Evolutionary conservation across 148 eudicot genomes (phyloP).

Genomic region (Vaccinium darrowii): DNA sequence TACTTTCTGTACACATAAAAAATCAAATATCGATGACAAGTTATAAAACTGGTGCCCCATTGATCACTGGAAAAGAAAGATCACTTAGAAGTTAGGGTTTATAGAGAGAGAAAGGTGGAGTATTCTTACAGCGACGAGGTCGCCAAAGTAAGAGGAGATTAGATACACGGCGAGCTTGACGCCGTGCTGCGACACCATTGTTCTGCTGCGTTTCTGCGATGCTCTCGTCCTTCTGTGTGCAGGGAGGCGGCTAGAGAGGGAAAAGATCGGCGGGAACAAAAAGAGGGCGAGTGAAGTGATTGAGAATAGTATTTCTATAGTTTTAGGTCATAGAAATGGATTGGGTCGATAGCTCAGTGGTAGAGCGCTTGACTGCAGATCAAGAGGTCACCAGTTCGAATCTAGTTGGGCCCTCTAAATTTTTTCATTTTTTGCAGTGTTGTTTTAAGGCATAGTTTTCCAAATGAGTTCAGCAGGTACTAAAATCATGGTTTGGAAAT

Average conservation of each 20-base stretch:
- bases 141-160: constrained; percentile 66
- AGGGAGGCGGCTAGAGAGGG: neutral
- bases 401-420: neutral
- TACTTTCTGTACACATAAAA: constrained; percentile 60
- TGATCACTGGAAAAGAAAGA: neutral
- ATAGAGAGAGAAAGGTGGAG: constrained; percentile 2
- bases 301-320: too few species aligned
- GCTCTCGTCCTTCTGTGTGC: neutral
- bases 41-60: neutral
- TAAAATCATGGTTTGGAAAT: too few species aligned
- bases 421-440: too few species aligned
- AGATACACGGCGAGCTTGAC: constrained; percentile 70
- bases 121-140: constrained; percentile 54
- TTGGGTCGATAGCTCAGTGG: constrained; percentile 14
- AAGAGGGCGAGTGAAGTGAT: neutral
- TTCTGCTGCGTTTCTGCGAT: neutral
- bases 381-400: constrained; percentile 13
- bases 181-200: constrained; percentile 47
- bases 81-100: neutral
- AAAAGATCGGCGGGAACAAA: neutral
- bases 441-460: too few species aligned
- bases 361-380: constrained; percentile 4
- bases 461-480: too few species aligned
- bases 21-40: neutral
- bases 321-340: neutral